Evolutionary conservation across 768 basidiomycete genomes (phyloP), one percentile per base, ranked within the genome.

Genomic region (Boletus insuetus): DNA sequence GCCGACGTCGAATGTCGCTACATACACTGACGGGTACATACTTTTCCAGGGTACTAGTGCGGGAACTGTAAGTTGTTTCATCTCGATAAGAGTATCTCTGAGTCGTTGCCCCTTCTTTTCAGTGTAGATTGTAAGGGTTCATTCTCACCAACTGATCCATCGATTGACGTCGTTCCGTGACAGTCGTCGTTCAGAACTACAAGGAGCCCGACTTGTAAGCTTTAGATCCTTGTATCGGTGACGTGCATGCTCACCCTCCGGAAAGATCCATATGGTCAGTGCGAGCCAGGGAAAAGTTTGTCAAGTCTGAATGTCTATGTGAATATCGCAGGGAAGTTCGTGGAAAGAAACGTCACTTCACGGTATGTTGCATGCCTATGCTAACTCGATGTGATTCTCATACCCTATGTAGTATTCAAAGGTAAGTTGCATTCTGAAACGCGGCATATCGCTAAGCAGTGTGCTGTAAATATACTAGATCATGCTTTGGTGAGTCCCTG

Each of bases 341-440:
- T 55, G 87, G 88, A 59, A 83, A 84, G 69, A 83, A 88, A 69
- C 82, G 88, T 47, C 86, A 95, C 63, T 96, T 94, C 65, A 89
- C 93, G 39, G 89, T 89, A 58, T 47, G 85, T 74, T 12, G 34
- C 19, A 31, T 46, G n/a, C 16, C 16, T 22, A 12, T 3, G 19
- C 17, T 17, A 11, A 16, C 13, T 41, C 20, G 26, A 51, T 56
- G 29, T 29, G 9, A 56, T 47, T 34, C 35, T 49, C 37, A 59
- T 43, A 38, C 16, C 14, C 47, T 39, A 16, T 43, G 9, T 58
- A 88, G 84, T 94, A 93, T 67, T 92, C 89, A 53, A 93, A 93
- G 82, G 86, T 84, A 58, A 64, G 77, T 61, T 14, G 45, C 39
- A 40, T 22, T 7, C 35, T 35, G 39, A 19, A n/a, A 24, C 20